Conservation (phyloP, 805 yeast genomes). For the Candida anglica region DNA sequence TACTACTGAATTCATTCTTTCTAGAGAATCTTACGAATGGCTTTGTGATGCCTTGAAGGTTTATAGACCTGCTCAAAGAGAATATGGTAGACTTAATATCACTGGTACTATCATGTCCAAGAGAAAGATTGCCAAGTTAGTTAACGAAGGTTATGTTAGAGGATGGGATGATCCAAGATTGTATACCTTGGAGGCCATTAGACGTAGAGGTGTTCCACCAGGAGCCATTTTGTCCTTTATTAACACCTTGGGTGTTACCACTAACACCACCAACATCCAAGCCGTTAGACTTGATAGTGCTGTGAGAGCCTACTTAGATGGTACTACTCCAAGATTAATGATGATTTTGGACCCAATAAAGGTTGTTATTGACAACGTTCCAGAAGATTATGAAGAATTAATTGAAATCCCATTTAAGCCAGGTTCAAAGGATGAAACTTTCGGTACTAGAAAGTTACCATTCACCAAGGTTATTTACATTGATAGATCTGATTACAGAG, state of each 20-base stretch:
- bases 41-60: constrained; percentile 92
- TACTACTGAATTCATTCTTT: constrained; percentile 89
- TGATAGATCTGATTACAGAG: constrained; percentile 82
- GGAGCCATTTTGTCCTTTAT: constrained; percentile 93
- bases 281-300: constrained; percentile 85
- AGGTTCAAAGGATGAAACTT: constrained; percentile 56
- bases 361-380: constrained; percentile 76
- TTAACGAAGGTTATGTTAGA: constrained; percentile 74
- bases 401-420: constrained; percentile 87
- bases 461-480: constrained; percentile 78
- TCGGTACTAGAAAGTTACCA: constrained; percentile 66
- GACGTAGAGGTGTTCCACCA: constrained; percentile 98
- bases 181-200: constrained; percentile 88
- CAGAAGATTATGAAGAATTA: constrained; percentile 66
- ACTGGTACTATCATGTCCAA: constrained; percentile 94
- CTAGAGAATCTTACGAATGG: constrained; percentile 98
- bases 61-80: constrained; percentile 98
- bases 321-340: constrained; percentile 92
- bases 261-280: constrained; percentile 89
- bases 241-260: constrained; percentile 95
- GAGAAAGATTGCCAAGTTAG: constrained; percentile 92
- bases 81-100: constrained; percentile 92
- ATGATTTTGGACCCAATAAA: constrained; percentile 84
- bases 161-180: constrained; percentile 99
- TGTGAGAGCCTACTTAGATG: constrained; percentile 82